phyloP scores from a whole-genome alignment of 768 basidiomycete species.

The Strobilomyces dryophilus region DNA sequence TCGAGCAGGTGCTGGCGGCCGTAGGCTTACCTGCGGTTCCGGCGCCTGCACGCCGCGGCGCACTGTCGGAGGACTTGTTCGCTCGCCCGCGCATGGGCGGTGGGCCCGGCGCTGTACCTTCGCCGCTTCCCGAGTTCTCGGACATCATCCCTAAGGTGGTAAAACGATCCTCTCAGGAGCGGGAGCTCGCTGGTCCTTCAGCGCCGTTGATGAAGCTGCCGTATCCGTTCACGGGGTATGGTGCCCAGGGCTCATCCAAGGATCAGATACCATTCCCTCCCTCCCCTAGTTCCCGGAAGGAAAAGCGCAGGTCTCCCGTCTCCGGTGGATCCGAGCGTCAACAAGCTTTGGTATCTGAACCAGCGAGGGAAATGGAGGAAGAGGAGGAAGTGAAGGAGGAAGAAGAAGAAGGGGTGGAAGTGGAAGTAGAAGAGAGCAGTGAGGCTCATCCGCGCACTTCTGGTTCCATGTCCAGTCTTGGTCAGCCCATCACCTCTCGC shows the following conservation, averaged over 20 bases:
- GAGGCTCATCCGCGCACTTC: constrained; percentile 64
- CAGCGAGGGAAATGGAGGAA: constrained; percentile 21
- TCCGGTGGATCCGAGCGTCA: constrained; percentile 30
- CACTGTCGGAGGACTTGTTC: constrained; percentile 65
- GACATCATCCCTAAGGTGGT: constrained; percentile 45
- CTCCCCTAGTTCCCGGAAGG: constrained; percentile 43
- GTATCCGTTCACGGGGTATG: constrained; percentile 67
- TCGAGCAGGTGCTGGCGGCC: constrained; percentile 55
- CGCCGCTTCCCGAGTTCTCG: constrained; percentile 30
- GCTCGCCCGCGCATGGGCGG: constrained; percentile 39
- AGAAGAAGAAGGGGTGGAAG: constrained; percentile 39
- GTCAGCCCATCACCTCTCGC: constrained; percentile 66
- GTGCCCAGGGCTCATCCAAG: constrained; percentile 57
- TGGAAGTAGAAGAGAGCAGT: constrained; percentile 35
- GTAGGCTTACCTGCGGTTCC: constrained; percentile 49
- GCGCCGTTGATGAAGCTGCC: constrained; percentile 51
- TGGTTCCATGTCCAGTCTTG: constrained; percentile 82
- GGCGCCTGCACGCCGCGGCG: constrained; percentile 51
- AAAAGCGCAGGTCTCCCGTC: constrained; percentile 30
- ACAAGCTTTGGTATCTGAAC: constrained; percentile 26
- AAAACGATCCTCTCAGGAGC: constrained; percentile 46
- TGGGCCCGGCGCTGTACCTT: constrained; percentile 21
- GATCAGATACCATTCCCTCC: constrained; percentile 78
- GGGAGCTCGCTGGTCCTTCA: constrained; percentile 34
- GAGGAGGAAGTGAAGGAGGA: constrained; percentile 6